These are phyloP conservation scores for Lolium perenne DNA, from an alignment of 176 grass and related monocot species.

Conservation along the genomic window DNA sequence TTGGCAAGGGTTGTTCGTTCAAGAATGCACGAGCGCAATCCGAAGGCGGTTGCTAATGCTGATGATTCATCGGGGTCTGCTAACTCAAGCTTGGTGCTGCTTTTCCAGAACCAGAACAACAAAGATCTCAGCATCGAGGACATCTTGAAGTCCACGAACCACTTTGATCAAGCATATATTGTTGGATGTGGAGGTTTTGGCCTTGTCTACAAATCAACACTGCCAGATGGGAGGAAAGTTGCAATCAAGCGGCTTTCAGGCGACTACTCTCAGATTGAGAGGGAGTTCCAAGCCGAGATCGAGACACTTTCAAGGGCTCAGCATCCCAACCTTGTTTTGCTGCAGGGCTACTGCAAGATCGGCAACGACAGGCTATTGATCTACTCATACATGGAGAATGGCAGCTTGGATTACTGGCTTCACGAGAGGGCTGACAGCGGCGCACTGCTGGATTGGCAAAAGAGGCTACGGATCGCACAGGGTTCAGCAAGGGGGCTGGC, in stretches of 20 bases:
- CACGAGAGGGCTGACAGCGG: conserved; percentile 82
- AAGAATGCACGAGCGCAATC: conserved; percentile 65
- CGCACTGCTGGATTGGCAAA: conserved; percentile 71
- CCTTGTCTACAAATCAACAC: conserved; percentile 80
- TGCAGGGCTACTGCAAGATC: conserved; percentile 89
- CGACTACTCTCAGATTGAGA: conserved; percentile 87
- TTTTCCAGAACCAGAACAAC: conserved; percentile 72
- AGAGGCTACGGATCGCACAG: conserved; percentile 70
- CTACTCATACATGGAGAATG: conserved; percentile 99
- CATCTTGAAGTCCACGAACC: conserved; percentile 84
- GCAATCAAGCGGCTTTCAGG: conserved; percentile 94
- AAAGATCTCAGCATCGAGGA: conserved; percentile 83
- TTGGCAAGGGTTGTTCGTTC: conserved; percentile 54
- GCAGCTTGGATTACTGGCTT: conserved; percentile 97
- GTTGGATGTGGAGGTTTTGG: conserved; percentile 93
- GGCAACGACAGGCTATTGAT: conserved; percentile 83
- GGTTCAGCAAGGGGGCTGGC: conserved; percentile 80
- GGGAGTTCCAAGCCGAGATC: conserved; percentile 92
- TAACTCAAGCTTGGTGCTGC: conserved; percentile 69
- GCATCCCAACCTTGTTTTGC: conserved; percentile 82
- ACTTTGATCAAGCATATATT: conserved; percentile 88
- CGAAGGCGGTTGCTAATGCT: conserved; percentile 79
- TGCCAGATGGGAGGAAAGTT: conserved; percentile 72
- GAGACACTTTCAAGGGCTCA: conserved; percentile 89
- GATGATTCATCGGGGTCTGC: conserved; percentile 72